Conservation (phyloP, 768 basidiomycete species). For the Sutorius australiensis region DNA sequence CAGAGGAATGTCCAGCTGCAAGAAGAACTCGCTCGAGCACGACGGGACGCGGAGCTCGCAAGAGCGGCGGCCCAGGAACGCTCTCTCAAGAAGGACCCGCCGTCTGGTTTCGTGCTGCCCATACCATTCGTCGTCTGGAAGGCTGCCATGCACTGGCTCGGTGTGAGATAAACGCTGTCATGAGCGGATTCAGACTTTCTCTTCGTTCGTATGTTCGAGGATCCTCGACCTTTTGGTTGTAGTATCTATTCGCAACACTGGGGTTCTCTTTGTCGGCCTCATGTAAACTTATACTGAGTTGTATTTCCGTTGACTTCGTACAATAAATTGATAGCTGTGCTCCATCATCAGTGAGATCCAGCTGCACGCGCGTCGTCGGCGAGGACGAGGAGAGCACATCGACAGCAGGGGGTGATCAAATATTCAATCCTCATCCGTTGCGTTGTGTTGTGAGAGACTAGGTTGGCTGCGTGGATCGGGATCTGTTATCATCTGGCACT, state of each 20-base stretch:
- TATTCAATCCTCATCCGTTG: too few relatives aligned
- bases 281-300: neutral
- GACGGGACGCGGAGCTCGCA: constrained; percentile 25
- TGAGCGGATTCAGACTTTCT: neutral
- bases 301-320: constrained; percentile 1
- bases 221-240: neutral
- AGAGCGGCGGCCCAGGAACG: constrained; percentile 25
- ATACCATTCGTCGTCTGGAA: constrained; percentile 35
- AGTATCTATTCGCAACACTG: constrained; percentile 17
- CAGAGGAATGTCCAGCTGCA: constrained; percentile 28
- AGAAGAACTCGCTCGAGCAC: constrained; percentile 29
- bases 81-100: constrained; percentile 26
- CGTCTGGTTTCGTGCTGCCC: constrained; percentile 27
- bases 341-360: too few relatives aligned
- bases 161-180: constrained; percentile 18
- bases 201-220: neutral
- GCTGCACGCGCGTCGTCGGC: neutral
- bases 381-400: neutral
- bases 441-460: too few relatives aligned
- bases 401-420: neutral
- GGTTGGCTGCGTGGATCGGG: too few relatives aligned
- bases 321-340: neutral
- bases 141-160: constrained; percentile 33
- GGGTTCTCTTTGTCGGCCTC: neutral
- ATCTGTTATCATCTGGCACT: too few relatives aligned